phyloP scores from a whole-genome alignment of 2,329 filamentous ascomycete genomes.

The Pseudocercospora cruenta region DNA sequence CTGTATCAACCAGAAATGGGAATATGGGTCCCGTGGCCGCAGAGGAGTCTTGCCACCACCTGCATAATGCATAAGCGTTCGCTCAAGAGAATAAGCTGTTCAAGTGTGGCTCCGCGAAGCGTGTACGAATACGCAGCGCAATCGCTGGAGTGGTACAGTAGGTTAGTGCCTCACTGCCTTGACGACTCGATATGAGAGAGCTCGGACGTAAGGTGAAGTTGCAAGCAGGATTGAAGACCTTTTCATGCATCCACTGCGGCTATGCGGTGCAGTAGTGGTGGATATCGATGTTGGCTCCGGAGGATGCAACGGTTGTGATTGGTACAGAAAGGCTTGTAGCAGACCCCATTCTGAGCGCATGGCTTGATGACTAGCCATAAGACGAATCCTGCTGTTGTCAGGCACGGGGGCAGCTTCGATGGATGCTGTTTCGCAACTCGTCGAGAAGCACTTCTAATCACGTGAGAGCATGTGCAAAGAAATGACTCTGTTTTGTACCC shows the following conservation, averaged over 20 bases:
- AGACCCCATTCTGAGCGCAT: no score
- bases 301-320: not conserved
- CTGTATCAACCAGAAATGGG: not conserved
- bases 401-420: not conserved
- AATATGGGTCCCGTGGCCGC: not conserved
- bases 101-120: no score
- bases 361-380: not conserved
- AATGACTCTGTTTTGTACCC: not conserved
- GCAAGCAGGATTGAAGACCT: not conserved
- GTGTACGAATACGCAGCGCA: not conserved
- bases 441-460: not conserved
- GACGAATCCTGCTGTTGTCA: not conserved
- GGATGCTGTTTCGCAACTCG: not conserved
- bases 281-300: not conserved
- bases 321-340: not conserved
- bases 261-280: not conserved
- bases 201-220: not conserved
- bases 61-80: not conserved
- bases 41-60: not conserved
- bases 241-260: not conserved
- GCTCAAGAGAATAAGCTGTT: not conserved
- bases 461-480: not conserved
- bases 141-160: not conserved
- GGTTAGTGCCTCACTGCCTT: not conserved
- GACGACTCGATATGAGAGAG: not conserved